Base-by-base conservation (phyloP, 306 rosid genomes). In the Datisca glomerata region DNA sequence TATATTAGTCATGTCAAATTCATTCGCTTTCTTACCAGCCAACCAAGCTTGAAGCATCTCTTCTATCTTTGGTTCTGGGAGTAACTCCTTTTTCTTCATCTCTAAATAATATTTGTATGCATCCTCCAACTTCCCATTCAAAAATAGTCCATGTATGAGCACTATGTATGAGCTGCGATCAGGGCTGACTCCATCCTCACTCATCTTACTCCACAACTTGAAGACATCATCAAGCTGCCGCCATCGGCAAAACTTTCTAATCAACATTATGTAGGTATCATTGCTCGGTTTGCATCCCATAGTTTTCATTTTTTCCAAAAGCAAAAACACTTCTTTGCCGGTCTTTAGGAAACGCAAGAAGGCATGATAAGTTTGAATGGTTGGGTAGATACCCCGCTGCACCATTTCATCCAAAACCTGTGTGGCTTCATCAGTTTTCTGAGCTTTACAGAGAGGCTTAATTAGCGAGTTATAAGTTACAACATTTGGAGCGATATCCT, bases 261-360 rank as follows among this genome's bases (percentile, higher is more conserved):
- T 81, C 78, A 87, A 47, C 93, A 87, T 87, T 55, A 71, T 69
- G 33, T 82, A 87, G 39, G 96, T 87, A 67, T 87, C 96, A 32
- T 24, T 56, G 38, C 47, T 71, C 38, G 87, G 87, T 15, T 47
- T 7, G 63, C 96, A 86, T 10, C 94, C 70, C 45, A 24, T 53
- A 34, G 36, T 52, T 76, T 34, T 82, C 93, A 87, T 87, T 53
- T 69, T 65, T 5, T 60, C 75, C 63, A 83, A 55, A 14, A 75
- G 74, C 66, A 49, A 65, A 55, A 67, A 76, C 43, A 71, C 81
- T 55, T 87, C 93, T 60, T 76, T 85, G 24, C 47, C 70, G 2
- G 73, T 61, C 66, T 68, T 71, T 41, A 74, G 47, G 45, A 42
- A 45, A 24, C 74, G 83, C 57, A 87, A 71, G 68, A 82, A 76